phyloP scores from a whole-genome alignment of 306 rosid species.

The Cicer chorassanicum region DNA sequence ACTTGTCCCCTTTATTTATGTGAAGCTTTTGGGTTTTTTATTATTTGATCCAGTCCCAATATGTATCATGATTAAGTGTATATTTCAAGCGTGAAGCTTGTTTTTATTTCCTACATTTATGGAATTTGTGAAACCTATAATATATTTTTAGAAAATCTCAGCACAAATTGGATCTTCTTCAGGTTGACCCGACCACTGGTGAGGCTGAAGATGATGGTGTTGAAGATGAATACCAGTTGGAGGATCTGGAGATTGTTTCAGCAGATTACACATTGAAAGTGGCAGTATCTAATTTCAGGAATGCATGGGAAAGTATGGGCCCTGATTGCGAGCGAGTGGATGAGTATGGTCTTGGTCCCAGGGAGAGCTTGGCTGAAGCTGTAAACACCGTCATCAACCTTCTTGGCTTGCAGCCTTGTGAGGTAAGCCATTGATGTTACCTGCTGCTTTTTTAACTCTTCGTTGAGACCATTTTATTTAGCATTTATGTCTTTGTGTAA shows the following conservation, averaged over 20 bases:
- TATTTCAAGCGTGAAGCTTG: conserved; percentile 30
- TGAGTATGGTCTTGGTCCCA: conserved; percentile 91
- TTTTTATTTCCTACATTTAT: conserved; percentile 31
- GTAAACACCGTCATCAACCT: conserved; percentile 80
- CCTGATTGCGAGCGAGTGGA: conserved; percentile 85
- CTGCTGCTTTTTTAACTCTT: conserved; percentile 29
- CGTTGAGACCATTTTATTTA: background rate
- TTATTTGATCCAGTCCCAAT: background rate
- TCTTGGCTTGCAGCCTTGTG: conserved; percentile 98
- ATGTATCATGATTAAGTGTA: conserved; percentile 7
- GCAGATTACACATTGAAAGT: conserved; percentile 89
- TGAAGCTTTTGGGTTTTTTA: conserved; percentile 20
- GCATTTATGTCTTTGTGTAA: background rate
- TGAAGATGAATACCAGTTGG: conserved; percentile 95
- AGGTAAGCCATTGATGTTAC: conserved; percentile 57
- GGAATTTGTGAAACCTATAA: conserved; percentile 32
- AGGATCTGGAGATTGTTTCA: conserved; percentile 90
- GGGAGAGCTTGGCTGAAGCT: conserved; percentile 91
- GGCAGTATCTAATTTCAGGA: conserved; percentile 85
- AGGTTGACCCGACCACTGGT: conserved; percentile 87
- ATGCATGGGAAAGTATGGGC: conserved; percentile 93
- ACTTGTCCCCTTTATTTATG: conserved; percentile 32
- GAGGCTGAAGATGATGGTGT: conserved; percentile 94
- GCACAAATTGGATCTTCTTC: conserved; percentile 42
- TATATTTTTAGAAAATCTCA: conserved; percentile 26